Conservation (phyloP, 129 eudicot genomes). For the Ambrosia trifida region DNA sequence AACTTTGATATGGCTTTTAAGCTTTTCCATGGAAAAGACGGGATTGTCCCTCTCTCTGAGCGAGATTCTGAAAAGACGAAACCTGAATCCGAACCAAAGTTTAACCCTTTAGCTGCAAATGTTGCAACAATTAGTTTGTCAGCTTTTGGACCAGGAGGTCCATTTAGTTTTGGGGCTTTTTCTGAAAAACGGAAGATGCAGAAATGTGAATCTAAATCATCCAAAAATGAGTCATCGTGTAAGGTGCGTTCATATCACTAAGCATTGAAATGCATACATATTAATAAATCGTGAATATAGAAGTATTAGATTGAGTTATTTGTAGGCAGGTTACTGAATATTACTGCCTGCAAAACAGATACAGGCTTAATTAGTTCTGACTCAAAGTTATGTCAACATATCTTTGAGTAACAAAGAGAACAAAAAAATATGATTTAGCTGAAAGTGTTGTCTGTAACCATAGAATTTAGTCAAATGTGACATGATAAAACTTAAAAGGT, state of each 20-base stretch:
- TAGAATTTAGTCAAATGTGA: constrained; percentile 8
- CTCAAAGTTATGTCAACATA: not conserved
- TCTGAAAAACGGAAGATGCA: constrained; percentile 45
- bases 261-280: not conserved
- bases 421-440: not conserved
- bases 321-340: not conserved
- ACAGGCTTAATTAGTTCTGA: not conserved
- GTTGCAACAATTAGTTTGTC: constrained; percentile 74
- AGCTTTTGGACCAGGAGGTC: constrained; percentile 81
- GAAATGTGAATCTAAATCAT: constrained; percentile 44
- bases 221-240: constrained; percentile 39
- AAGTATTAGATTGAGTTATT: constrained; percentile 7
- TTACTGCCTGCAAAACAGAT: not conserved
- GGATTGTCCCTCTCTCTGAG: constrained; percentile 67
- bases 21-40: constrained; percentile 77
- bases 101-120: constrained; percentile 73
- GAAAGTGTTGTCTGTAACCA: not conserved
- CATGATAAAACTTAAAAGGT: not conserved
- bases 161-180: constrained; percentile 64
- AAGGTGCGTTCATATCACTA: constrained; percentile 36
- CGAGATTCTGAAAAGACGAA: constrained; percentile 32
- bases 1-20: constrained; percentile 68
- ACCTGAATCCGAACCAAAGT: constrained; percentile 35
- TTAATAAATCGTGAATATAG: constrained; percentile 19
- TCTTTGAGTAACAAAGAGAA: not conserved